Conservation (phyloP, 345 rosid species). For the Hirschfeldia incana region DNA sequence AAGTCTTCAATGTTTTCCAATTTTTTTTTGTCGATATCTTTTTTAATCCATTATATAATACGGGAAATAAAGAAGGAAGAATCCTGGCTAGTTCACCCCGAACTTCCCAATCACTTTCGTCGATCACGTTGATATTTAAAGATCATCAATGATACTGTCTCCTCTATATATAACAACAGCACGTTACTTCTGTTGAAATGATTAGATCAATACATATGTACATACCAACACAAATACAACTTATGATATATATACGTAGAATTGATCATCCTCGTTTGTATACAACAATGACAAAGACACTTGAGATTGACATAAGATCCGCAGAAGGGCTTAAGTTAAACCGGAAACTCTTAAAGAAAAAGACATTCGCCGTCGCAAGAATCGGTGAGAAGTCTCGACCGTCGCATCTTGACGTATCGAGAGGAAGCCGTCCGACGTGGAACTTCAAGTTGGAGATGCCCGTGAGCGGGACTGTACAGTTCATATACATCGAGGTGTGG, state of each 20-base stretch:
- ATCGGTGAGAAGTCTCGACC: conserved; percentile 20
- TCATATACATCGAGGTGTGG: conserved; percentile 49
- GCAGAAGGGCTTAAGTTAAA: conserved; percentile 56
- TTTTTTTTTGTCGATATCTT: neutral
- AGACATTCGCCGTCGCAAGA: conserved; percentile 38
- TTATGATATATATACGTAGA: conserved; percentile 4
- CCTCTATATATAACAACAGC: neutral
- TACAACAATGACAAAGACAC: conserved; percentile 23
- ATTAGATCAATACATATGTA: neutral
- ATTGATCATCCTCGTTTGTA: neutral
- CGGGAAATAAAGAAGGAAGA: conserved; percentile 16
- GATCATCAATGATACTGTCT: neutral
- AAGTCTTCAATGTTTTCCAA: neutral
- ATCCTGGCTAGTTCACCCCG: neutral
- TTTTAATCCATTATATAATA: neutral
- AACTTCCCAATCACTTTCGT: conserved; percentile 19
- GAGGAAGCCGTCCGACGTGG: conserved; percentile 49
- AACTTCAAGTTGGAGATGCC: conserved; percentile 50
- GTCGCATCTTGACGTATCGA: conserved; percentile 35
- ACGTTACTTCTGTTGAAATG: neutral
- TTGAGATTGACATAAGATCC: conserved; percentile 59
- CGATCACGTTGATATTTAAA: neutral
- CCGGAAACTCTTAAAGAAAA: conserved; percentile 43
- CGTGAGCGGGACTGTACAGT: conserved; percentile 23
- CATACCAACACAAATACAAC: neutral